phyloP scores from a whole-genome alignment of 2,329 filamentous ascomycete genomes.

The Xylariomycetidae sp. region DNA sequence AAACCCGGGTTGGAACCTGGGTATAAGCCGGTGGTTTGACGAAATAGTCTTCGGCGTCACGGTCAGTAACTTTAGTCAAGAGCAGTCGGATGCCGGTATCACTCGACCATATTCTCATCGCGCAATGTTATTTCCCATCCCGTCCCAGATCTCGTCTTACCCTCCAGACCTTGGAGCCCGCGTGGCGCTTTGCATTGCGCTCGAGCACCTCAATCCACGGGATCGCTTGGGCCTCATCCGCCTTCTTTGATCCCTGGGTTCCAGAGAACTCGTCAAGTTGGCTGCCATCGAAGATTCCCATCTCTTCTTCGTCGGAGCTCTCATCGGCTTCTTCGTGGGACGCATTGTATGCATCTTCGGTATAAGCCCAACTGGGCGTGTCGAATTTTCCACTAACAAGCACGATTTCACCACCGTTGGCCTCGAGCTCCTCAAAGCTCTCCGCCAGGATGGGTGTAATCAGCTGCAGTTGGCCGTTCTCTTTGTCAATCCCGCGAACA shows the following conservation, averaged over 20 bases:
- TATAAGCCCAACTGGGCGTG: slow-evolving; percentile 62
- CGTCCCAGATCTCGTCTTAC: slow-evolving; percentile 58
- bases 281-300: too few species aligned
- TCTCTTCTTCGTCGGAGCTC: slow-evolving; percentile 25
- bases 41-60: too few species aligned
- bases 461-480: slow-evolving; percentile 51
- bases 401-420: slow-evolving; percentile 45
- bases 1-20: too few species aligned
- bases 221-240: slow-evolving; percentile 21
- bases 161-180: slow-evolving; percentile 57
- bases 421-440: slow-evolving; percentile 33
- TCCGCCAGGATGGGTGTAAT: slow-evolving; percentile 51
- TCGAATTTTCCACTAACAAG: slow-evolving; percentile 65
- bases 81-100: too few species aligned
- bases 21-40: too few species aligned
- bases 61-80: too few species aligned
- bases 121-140: too few species aligned
- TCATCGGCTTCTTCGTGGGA: slow-evolving; percentile 17
- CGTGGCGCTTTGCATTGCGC: slow-evolving; percentile 48
- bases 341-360: slow-evolving; percentile 50
- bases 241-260: too few species aligned
- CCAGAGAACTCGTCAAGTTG: too few species aligned
- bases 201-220: slow-evolving; percentile 57
- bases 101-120: slow-evolving; percentile 14
- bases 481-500: slow-evolving; percentile 61